Base-by-base conservation (phyloP, 176 grass and related monocot genomes). In the Musa acuminata region DNA sequence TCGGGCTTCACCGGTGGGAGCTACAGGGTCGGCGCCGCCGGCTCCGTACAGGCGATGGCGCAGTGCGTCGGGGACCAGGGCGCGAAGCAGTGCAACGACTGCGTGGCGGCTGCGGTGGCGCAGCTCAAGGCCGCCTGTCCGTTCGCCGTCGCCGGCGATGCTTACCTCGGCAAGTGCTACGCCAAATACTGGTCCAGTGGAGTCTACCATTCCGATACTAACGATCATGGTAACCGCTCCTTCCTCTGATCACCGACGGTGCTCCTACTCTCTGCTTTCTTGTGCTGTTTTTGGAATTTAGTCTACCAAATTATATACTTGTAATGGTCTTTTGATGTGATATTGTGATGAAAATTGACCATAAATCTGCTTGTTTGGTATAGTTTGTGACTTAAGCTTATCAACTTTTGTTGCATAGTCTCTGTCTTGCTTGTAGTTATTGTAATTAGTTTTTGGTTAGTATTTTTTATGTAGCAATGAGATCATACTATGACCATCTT, bases 131-230 rank as follows among this genome's bases (percentile, higher is more conserved):
- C 76, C 0, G 93, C 80, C 0, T 96, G 93, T 67, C 87, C 78
- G 1, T 90, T 83, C 23, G 85, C 89, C 54, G 79, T 80, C 0
- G 83, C 82, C 13, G 89, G 87, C 11, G 89, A 96, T 27, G 85
- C 85, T 8, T 96, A 96, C 81, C 89, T 96, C 16, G 93, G 93
- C 60, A 96, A 96, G 79, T 96, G 93, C 77, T 96, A 96, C 77
- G 85, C 86, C 0, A 82, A 83, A 50, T 96, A 85, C 79, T 96
- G 93, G 93, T 74, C 81, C 0, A 85, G 87, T 8, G 12, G 62
- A 3, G 64, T 13, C 23, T 16, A 17, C 64, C 9, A 67, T 8
- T 16, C 16, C 16, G n/a, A 20, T 16, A 19, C 57, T 13, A 16
- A 59, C 25, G 3, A 67, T 35, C 25, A 67, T 13, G 26, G 64